Base-by-base conservation (phyloP, 2,329 filamentous ascomycete genomes). In the Penicillium sp. region DNA sequence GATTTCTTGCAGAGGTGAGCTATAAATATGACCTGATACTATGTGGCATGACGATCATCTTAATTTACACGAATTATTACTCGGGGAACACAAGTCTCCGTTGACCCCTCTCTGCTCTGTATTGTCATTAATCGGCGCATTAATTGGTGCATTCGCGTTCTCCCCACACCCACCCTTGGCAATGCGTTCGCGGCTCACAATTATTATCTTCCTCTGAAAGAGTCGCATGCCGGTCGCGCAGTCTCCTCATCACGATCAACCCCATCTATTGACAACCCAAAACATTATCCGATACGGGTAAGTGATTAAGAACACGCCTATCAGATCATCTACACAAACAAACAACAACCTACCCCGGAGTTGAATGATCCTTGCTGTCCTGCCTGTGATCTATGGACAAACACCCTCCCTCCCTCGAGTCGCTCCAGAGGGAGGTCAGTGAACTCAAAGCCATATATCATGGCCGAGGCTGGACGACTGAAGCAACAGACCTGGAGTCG, bases 341-440 rank as follows among this genome's bases (percentile, higher is more conserved):
- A 18, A 16, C 16, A 45, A 39, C 21, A 42, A n/a, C 23, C 18
- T n/a, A 4, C 16, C 31, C 34, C 18, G 3, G 10, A 12, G 21
- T 32, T 23, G 31, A 15, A 46, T 25, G 9, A 18, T 46, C 13
- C 15, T 12, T 18, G 7, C 3, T 39, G 6, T 31, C 37, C 34
- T 39, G 50, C 32, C n/a, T 37, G 38, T 41, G 21, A 52, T 46
- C 42, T 42, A 55, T 55, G 53, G 53, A 52, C 23, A 42, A n/a
- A 16, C 23, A 4, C 23, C 35, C 42, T 31, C 25, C 32, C 49
- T 47, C 53, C 21, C 37, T 47, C 31, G 42, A 52, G 35, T 44
- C 37, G 13, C 49, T 52, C 39, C 49, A 46, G 25, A 52, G 38
- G 31, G 44, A 39, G 23, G 49, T 52, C 12, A 42, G 16, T 41